A percentile compares a stretch with the other conserved stretches of the same genome.
These are phyloP conservation scores for Phylloporus arenicola DNA, from an alignment of 768 basidiomycete genomes.

Conservation along the genomic window DNA sequence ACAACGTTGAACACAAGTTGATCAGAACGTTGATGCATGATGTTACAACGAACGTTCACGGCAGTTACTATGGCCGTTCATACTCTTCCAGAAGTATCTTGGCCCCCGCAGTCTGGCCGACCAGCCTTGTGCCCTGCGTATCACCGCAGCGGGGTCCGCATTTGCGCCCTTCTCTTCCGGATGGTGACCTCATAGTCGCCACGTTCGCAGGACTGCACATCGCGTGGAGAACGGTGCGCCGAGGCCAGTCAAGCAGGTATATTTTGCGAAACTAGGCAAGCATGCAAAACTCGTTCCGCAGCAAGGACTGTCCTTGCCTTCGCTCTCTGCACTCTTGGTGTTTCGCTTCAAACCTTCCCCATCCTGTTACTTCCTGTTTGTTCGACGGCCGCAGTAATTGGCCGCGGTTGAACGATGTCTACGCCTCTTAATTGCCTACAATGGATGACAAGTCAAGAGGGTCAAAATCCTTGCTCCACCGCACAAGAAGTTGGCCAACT, in stretches of 20 bases:
- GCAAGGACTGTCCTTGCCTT: not conserved
- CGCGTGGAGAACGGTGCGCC: not conserved
- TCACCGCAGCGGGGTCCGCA: not conserved
- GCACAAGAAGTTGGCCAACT: conserved; percentile 17
- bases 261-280: not conserved
- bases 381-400: not conserved
- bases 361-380: not conserved
- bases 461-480: conserved; percentile 11
- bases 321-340: not conserved
- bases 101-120: not conserved
- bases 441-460: conserved; percentile 9
- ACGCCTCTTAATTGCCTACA: conserved; percentile 7
- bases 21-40: too few species aligned
- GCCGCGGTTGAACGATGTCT: conserved; percentile 3
- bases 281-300: conserved; percentile 8
- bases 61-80: too few species aligned
- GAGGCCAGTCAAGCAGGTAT: not conserved
- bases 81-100: not conserved
- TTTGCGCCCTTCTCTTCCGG: not conserved
- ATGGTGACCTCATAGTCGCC: not conserved
- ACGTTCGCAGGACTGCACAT: conserved; percentile 2
- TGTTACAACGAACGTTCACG: too few species aligned
- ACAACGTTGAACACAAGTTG: too few species aligned
- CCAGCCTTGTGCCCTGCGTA: not conserved
- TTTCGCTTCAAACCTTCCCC: not conserved